A percentile compares a stretch with the other conserved stretches of the same genome.
Evolutionary conservation across 2,329 filamentous ascomycete species (phyloP).

Genomic region (Pseudogymnoascus verrucosus): DNA sequence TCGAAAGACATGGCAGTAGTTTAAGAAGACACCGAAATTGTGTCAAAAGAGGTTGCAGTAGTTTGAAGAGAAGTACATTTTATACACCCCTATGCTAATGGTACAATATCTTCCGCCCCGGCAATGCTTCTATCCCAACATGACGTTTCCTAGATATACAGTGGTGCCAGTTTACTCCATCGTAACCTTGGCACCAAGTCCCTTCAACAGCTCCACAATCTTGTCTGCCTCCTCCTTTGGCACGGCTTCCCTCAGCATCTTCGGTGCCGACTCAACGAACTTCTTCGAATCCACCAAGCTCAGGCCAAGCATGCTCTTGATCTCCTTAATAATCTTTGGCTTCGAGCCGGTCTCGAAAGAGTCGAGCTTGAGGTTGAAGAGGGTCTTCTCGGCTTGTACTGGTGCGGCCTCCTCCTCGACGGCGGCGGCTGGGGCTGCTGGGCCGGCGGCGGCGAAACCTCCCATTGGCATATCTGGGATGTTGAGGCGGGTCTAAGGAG

Average conservation of each 20-base stretch:
- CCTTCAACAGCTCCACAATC: slow-evolving; percentile 93
- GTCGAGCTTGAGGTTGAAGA: slow-evolving; percentile 93
- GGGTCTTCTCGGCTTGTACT: slow-evolving; percentile 86
- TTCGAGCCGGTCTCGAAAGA: slow-evolving; percentile 83
- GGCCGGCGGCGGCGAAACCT: slow-evolving; percentile 63
- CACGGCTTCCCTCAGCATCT: slow-evolving; percentile 98
- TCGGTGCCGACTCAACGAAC: slow-evolving; percentile 96
- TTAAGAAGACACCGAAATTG: neutral
- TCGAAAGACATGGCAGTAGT: neutral
- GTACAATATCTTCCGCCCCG: slow-evolving; percentile 23
- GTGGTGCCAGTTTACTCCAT: slow-evolving; percentile 53
- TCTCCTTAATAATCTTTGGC: slow-evolving; percentile 99
- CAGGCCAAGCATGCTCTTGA: slow-evolving; percentile 91
- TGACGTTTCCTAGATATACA: slow-evolving; percentile 6
- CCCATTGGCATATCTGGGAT: slow-evolving; percentile 96
- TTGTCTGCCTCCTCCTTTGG: slow-evolving; percentile 99
- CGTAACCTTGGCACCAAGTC: slow-evolving; percentile 73
- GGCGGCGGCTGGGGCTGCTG: slow-evolving; percentile 53
- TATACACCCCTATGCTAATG: slow-evolving; percentile 29
- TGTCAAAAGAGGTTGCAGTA: neutral
- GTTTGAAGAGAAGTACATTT: slow-evolving; percentile 19
- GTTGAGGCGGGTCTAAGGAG: slow-evolving; percentile 73
- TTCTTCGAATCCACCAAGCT: slow-evolving; percentile 99
- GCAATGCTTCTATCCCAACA: slow-evolving; percentile 14
- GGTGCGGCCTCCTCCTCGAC: slow-evolving; percentile 85